Evolutionary conservation across 352 stramenopile species (phyloP).

Genomic region (Plasmopara halstedii): DNA sequence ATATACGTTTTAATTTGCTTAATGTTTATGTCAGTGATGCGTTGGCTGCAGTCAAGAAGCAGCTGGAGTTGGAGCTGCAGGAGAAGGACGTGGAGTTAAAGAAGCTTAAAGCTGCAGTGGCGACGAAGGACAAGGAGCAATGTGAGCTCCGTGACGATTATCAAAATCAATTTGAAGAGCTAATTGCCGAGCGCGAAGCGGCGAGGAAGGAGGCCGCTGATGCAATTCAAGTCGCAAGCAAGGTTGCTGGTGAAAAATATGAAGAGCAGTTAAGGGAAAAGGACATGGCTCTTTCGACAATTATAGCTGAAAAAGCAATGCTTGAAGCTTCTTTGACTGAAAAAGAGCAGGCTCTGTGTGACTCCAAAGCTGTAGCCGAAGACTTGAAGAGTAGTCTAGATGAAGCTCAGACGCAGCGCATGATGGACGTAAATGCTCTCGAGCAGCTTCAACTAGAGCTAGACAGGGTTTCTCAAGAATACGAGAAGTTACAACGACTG

Average conservation of each 20-base stretch:
- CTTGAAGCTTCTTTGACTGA: slow-evolving; percentile 27
- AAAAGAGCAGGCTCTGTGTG: slow-evolving; percentile 23
- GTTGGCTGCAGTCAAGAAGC: slow-evolving; percentile 54
- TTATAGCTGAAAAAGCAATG: slow-evolving; percentile 11
- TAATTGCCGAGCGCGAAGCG: slow-evolving; percentile 28
- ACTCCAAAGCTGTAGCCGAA: slow-evolving; percentile 4
- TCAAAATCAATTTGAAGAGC: slow-evolving; percentile 28
- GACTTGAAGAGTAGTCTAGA: slow-evolving; percentile 19
- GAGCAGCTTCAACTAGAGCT: slow-evolving; percentile 17
- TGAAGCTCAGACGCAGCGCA: slow-evolving; percentile 20
- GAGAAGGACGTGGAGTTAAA: slow-evolving; percentile 51
- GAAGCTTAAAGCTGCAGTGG: slow-evolving; percentile 25
- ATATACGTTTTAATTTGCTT: slow-evolving; percentile 1
- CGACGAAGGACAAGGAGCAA: slow-evolving; percentile 34
- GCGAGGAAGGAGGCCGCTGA: slow-evolving; percentile 29
- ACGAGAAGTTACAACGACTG: slow-evolving; percentile 21
- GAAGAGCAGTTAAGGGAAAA: slow-evolving; percentile 33
- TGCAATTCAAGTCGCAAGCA: slow-evolving; percentile 20
- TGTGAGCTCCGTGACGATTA: slow-evolving; percentile 26
- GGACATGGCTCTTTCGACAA: slow-evolving; percentile 8
- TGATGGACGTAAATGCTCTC: slow-evolving; percentile 9
- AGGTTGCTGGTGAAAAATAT: slow-evolving; percentile 23
- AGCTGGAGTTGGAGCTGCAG: slow-evolving; percentile 60
- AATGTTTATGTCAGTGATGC: slow-evolving; percentile 29
- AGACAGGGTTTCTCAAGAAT: slow-evolving; percentile 3